phyloP scores from a whole-genome alignment of 345 rosid genomes.

The Dipteronia dyeriana region DNA sequence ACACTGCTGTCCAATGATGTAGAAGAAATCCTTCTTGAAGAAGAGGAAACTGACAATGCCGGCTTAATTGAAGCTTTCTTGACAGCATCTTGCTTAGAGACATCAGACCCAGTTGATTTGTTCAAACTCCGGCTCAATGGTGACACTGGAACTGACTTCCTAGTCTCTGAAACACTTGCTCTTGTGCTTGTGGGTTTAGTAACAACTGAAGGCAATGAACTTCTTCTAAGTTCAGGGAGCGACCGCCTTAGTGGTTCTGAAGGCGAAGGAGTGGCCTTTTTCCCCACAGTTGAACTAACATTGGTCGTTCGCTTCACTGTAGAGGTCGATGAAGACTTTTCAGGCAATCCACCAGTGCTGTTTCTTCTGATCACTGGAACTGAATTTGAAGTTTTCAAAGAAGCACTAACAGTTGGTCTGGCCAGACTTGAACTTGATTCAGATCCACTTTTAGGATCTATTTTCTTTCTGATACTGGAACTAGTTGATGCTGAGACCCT shows the following conservation, averaged over 20 bases:
- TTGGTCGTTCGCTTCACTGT: slow-evolving; percentile 27
- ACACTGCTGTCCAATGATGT: slow-evolving; percentile 66
- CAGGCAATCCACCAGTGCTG: slow-evolving; percentile 84
- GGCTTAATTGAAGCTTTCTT: slow-evolving; percentile 56
- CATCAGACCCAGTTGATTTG: slow-evolving; percentile 50
- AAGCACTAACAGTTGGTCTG: slow-evolving; percentile 49
- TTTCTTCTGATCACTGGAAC: slow-evolving; percentile 65
- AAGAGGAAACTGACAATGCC: slow-evolving; percentile 45
- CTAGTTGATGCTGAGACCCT: slow-evolving; percentile 46
- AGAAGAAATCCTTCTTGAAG: slow-evolving; percentile 59
- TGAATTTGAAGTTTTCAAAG: slow-evolving; percentile 44
- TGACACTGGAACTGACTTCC: slow-evolving; percentile 51
- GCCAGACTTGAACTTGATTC: slow-evolving; percentile 42
- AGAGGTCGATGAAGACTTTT: slow-evolving; percentile 44
- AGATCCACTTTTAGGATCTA: slow-evolving; percentile 35
- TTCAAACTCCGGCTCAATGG: slow-evolving; percentile 51
- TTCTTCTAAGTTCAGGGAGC: slow-evolving; percentile 79
- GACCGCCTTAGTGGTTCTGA: slow-evolving; percentile 67
- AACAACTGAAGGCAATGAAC: slow-evolving; percentile 69
- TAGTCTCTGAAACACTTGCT: slow-evolving; percentile 49
- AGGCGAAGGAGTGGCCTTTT: slow-evolving; percentile 42
- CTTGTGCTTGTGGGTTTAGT: slow-evolving; percentile 44
- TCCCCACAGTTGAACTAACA: slow-evolving; percentile 39
- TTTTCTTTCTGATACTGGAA: slow-evolving; percentile 54
- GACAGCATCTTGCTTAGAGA: slow-evolving; percentile 43